Conservation (phyloP, 495 filamentous ascomycete species). For the Hypoxylon fragiforme region DNA sequence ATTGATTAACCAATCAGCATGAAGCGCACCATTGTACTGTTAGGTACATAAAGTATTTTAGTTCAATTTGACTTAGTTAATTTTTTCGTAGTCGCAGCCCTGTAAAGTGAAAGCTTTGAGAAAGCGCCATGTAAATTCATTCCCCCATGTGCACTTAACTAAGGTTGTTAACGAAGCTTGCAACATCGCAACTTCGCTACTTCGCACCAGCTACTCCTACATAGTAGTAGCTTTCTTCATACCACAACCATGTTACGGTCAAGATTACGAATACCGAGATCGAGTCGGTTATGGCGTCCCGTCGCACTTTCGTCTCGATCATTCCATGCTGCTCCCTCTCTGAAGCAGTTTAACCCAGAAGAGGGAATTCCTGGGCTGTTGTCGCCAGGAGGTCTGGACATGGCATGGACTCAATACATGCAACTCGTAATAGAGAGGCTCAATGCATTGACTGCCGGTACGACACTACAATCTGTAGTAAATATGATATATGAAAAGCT, state of each 20-base stretch:
- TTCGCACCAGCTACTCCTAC: too few relatives aligned
- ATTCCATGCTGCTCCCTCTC: constrained; percentile 62
- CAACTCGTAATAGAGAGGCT: constrained; percentile 69
- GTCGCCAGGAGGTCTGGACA: constrained; percentile 64
- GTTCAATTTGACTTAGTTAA: too few relatives aligned
- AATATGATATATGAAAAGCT: constrained; percentile 1
- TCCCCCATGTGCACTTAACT: too few relatives aligned
- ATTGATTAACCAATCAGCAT: constrained; percentile 24
- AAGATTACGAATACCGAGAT: constrained; percentile 50
- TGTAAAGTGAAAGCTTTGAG: too few relatives aligned
- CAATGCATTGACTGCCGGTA: constrained; percentile 74
- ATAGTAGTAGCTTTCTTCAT: not conserved
- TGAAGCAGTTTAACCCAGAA: constrained; percentile 57
- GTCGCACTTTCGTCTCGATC: constrained; percentile 38
- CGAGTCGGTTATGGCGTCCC: constrained; percentile 31
- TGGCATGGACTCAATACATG: constrained; percentile 86
- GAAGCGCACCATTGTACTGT: constrained; percentile 7
- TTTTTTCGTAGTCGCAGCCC: too few relatives aligned
- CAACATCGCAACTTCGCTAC: constrained; percentile 16
- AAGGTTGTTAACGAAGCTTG: constrained; percentile 21
- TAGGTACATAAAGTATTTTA: too few relatives aligned
- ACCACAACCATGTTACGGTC: constrained; percentile 46
- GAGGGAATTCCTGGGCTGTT: constrained; percentile 71
- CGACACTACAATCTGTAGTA: constrained; percentile 26
- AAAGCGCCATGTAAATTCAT: too few relatives aligned